Evolutionary conservation across 768 basidiomycete species (phyloP).

Genomic region (Mycena belliarum): DNA sequence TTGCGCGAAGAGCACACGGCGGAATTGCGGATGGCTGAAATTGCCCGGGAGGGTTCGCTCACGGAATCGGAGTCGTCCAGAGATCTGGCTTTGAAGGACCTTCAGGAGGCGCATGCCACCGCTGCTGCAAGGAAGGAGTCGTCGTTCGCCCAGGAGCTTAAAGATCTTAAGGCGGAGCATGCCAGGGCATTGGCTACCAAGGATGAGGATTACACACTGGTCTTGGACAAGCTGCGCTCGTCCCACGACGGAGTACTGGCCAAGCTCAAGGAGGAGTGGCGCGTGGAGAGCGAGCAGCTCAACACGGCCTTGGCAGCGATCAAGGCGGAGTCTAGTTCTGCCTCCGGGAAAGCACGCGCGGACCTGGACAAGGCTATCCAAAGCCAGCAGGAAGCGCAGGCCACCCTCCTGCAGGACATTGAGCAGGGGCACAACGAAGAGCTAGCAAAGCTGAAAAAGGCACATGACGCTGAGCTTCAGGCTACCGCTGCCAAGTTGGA

Average conservation of each 20-base stretch:
- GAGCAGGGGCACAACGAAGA: conserved; percentile 60
- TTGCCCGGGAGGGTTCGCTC: conserved; percentile 71
- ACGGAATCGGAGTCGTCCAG: conserved; percentile 74
- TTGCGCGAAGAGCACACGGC: conserved; percentile 76
- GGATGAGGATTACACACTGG: conserved; percentile 60
- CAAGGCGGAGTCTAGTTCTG: conserved; percentile 43
- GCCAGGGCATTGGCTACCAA: conserved; percentile 50
- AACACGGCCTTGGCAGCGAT: conserved; percentile 43
- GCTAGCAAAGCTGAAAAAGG: conserved; percentile 45
- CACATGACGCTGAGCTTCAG: conserved; percentile 45
- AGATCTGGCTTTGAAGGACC: conserved; percentile 56
- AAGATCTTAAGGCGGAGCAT: conserved; percentile 67
- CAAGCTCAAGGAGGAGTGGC: conserved; percentile 56
- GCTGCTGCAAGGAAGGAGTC: conserved; percentile 68
- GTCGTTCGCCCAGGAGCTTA: conserved; percentile 63
- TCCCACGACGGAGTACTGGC: conserved; percentile 58
- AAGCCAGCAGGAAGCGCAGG: conserved; percentile 56
- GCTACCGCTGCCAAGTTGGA: conserved; percentile 32
- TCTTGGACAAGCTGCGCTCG: conserved; percentile 59
- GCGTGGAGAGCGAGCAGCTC: conserved; percentile 51
- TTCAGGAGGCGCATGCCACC: conserved; percentile 73
- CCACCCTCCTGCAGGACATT: conserved; percentile 52
- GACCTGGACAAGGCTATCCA: conserved; percentile 52
- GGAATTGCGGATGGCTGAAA: conserved; percentile 72
- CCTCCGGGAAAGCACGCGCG: conserved; percentile 38